A percentile compares a stretch with the other conserved stretches of the same genome.
phyloP scores from a whole-genome alignment of 768 basidiomycete species.

The Cyclocybe cylindracea region DNA sequence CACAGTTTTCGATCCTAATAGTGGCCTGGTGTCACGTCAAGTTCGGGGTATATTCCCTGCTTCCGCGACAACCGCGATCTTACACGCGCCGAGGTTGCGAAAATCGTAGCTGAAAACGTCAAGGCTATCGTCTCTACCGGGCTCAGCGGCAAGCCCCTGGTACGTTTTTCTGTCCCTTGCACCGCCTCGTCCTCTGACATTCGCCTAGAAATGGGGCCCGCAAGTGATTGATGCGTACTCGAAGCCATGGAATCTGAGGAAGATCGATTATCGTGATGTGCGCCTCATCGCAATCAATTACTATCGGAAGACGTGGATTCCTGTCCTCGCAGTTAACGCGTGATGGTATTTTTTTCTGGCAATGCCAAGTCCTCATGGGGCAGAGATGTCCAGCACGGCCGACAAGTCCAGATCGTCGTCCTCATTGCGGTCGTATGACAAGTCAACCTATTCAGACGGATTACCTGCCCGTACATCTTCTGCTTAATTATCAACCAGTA shows the following conservation, averaged over 20 bases:
- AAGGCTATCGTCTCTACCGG: conserved; percentile 1
- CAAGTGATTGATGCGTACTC: conserved; percentile 10
- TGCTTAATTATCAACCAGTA: no score
- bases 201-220: conserved; percentile 1
- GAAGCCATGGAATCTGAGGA: conserved; percentile 14
- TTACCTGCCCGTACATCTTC: no score
- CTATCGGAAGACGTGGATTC: conserved; percentile 25
- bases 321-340: conserved; percentile 16
- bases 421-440: background rate
- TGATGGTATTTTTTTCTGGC: no score
- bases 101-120: conserved; percentile 5
- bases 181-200: background rate
- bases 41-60: conserved; percentile 2
- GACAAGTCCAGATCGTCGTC: background rate
- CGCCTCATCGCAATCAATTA: conserved; percentile 25
- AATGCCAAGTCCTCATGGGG: background rate
- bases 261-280: conserved; percentile 16
- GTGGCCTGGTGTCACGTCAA: conserved; percentile 21
- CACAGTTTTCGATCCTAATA: conserved; percentile 2
- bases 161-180: background rate
- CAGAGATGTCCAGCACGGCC: no score
- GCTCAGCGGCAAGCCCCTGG: background rate
- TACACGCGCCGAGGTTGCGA: conserved; percentile 16
- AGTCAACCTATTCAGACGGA: no score
- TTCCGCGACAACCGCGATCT: conserved; percentile 1